phyloP scores from a whole-genome alignment of 768 basidiomycete species.

The Amanita rubescens region DNA sequence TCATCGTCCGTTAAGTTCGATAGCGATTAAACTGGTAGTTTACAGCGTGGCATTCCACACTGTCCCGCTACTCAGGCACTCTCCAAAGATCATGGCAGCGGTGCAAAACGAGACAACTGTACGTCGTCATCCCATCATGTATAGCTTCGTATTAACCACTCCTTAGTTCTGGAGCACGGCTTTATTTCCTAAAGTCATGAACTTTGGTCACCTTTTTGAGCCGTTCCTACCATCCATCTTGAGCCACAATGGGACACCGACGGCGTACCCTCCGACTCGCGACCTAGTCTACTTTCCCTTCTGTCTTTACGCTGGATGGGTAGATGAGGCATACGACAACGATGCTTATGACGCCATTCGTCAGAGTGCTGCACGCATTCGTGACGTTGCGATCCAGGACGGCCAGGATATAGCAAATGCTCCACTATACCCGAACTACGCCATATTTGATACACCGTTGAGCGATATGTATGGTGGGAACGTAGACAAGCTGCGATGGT shows the following conservation, averaged over 20 bases:
- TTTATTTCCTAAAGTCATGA: not conserved
- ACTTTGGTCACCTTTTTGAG: not conserved
- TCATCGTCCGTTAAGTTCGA: constrained; percentile 3
- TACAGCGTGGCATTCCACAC: constrained; percentile 24
- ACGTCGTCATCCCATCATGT: not conserved
- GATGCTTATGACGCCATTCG: constrained; percentile 28
- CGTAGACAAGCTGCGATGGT: constrained; percentile 22
- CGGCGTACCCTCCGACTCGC: constrained; percentile 8
- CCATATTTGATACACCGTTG: constrained; percentile 34
- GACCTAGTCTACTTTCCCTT: constrained; percentile 19
- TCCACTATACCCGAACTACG: constrained; percentile 33
- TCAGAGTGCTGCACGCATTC: constrained; percentile 28
- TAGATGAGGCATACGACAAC: constrained; percentile 11
- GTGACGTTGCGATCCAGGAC: constrained; percentile 21
- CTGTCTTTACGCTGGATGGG: constrained; percentile 20
- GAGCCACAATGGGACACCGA: not conserved
- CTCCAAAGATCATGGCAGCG: constrained; percentile 22
- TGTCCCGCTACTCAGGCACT: constrained; percentile 25
- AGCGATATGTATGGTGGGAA: constrained; percentile 35
- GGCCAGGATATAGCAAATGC: constrained; percentile 28
- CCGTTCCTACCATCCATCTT: not conserved
- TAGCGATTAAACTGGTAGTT: constrained; percentile 11
- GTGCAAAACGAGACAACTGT: constrained; percentile 31
- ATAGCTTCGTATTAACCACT: not conserved
- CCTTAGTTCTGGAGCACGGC: not conserved